Evolutionary conservation across 805 yeast species (phyloP).

Genomic region (Pichia paraexigua): DNA sequence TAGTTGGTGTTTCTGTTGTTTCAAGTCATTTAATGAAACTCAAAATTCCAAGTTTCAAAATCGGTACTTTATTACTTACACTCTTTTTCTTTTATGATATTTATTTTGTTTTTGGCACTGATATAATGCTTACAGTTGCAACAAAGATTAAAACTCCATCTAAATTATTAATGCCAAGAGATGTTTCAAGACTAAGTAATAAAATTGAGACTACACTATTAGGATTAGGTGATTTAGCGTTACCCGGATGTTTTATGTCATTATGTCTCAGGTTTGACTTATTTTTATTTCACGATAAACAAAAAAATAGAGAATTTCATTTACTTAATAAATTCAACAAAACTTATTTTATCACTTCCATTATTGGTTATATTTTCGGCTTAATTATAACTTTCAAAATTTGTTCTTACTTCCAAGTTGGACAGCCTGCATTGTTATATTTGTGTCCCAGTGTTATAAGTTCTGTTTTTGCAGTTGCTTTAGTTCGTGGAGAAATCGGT

Average conservation of each 20-base stretch:
- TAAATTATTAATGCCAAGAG: constrained; percentile 37
- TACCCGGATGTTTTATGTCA: constrained; percentile 50
- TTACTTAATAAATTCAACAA: constrained; percentile 31
- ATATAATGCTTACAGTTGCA: constrained; percentile 58
- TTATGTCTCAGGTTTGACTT: constrained; percentile 50
- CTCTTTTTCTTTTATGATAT: constrained; percentile 56
- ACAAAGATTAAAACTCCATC: constrained; percentile 46
- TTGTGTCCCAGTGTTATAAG: constrained; percentile 42
- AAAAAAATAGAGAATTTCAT: constrained; percentile 32
- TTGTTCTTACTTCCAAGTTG: constrained; percentile 32
- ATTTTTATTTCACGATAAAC: constrained; percentile 29
- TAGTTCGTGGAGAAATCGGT: constrained; percentile 34
- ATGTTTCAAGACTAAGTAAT: constrained; percentile 15
- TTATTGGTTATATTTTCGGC: constrained; percentile 44
- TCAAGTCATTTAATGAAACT: constrained; percentile 34
- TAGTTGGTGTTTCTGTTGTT: constrained; percentile 35
- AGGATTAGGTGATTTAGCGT: constrained; percentile 60
- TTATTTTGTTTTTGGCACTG: constrained; percentile 57
- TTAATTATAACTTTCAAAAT: constrained; percentile 36
- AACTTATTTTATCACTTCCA: constrained; percentile 38
- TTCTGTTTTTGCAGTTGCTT: constrained; percentile 29
- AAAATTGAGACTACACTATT: constrained; percentile 31
- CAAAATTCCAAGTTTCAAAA: constrained; percentile 36
- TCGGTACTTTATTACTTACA: constrained; percentile 37
- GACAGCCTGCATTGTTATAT: constrained; percentile 65